phyloP scores from a whole-genome alignment of 2,329 filamentous ascomycete species.

The Nemania sp. region DNA sequence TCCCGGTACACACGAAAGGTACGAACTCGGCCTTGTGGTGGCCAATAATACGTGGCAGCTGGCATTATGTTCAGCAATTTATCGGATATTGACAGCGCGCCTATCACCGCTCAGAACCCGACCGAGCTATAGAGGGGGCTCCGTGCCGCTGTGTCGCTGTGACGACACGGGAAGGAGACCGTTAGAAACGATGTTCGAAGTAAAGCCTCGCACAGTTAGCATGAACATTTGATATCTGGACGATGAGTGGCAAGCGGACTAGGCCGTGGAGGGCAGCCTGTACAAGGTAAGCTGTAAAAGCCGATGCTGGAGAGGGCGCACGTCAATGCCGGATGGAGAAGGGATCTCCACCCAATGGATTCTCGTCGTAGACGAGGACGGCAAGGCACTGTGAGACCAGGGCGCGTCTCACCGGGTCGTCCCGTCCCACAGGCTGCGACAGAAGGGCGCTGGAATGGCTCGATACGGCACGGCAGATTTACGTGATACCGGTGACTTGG shows the following conservation, averaged over 20 bases:
- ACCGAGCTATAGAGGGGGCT: constrained; percentile 17
- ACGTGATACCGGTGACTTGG: constrained; percentile 7
- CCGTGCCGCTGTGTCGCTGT: constrained; percentile 24
- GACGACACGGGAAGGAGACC: constrained; percentile 21
- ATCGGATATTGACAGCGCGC: constrained; percentile 7
- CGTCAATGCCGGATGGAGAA: constrained; percentile 21
- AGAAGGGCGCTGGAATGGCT: constrained; percentile 19
- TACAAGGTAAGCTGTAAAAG: constrained; percentile 20
- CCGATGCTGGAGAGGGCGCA: constrained; percentile 22
- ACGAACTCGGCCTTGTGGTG: not conserved
- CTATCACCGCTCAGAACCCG: constrained; percentile 2
- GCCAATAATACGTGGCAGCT: constrained; percentile 13
- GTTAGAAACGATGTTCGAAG: constrained; percentile 9
- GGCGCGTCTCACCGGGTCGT: constrained; percentile 16
- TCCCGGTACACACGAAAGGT: not conserved
- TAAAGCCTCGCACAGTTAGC: constrained; percentile 8
- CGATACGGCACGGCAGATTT: constrained; percentile 18
- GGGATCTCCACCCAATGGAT: constrained; percentile 31
- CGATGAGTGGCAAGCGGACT: constrained; percentile 11
- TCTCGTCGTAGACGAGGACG: constrained; percentile 34
- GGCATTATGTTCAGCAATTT: constrained; percentile 9
- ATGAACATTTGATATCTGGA: constrained; percentile 5
- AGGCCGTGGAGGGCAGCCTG: constrained; percentile 20
- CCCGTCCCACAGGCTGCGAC: constrained; percentile 29
- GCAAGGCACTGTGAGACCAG: constrained; percentile 29